phyloP scores from a whole-genome alignment of 352 stramenopile genomes.

The Globisporangium mamillatum region DNA sequence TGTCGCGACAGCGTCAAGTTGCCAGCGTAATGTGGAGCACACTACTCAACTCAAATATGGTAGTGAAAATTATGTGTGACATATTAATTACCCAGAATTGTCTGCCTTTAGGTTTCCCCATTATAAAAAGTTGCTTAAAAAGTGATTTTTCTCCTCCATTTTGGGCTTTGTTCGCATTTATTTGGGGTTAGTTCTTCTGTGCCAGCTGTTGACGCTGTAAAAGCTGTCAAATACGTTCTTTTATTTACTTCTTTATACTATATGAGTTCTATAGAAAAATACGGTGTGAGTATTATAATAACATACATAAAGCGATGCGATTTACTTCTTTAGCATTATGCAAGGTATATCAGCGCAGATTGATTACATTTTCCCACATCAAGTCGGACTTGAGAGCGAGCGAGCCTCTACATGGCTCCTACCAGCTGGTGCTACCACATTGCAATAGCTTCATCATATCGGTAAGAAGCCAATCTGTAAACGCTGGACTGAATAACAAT shows the following conservation, averaged over 20 bases:
- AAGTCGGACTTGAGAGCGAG: slow-evolving; percentile 5
- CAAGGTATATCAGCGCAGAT: neutral
- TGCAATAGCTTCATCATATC: neutral
- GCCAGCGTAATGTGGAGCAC: too few species aligned
- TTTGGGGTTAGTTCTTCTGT: neutral
- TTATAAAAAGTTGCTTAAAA: too few species aligned
- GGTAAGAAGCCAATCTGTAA: neutral
- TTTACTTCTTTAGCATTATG: neutral
- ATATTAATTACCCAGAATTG: neutral
- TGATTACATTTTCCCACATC: slow-evolving; percentile 7
- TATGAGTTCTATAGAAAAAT: too few species aligned
- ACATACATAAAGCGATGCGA: neutral
- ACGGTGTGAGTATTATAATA: neutral
- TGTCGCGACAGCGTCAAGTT: too few species aligned
- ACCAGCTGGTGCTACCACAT: slow-evolving; percentile 5
- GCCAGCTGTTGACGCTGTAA: neutral
- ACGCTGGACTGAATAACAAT: neutral
- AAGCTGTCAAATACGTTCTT: neutral
- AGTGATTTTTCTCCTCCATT: too few species aligned
- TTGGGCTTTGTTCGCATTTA: neutral
- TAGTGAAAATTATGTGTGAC: neutral
- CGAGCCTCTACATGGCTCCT: slow-evolving; percentile 12
- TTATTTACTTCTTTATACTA: neutral
- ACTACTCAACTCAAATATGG: too few species aligned
- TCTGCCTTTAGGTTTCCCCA: neutral